These are phyloP conservation scores for Sporothrix inflata DNA, from an alignment of 2,329 filamentous ascomycete genomes.

Conservation along the genomic window DNA sequence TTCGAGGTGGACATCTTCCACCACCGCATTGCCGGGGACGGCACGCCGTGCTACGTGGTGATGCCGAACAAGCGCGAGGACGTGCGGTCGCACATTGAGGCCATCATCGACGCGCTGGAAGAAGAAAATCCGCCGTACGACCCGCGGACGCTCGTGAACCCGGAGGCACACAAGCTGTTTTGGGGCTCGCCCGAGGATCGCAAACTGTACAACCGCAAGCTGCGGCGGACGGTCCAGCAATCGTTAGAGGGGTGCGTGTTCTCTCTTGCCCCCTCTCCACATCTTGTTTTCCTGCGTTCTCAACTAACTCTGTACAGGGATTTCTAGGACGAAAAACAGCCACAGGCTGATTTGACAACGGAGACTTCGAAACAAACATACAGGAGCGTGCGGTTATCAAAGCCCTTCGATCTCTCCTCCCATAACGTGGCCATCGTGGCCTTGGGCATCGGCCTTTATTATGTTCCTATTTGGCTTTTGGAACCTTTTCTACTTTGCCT, in stretches of 20 bases:
- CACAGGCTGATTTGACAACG: not conserved
- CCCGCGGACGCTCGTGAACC: constrained; percentile 82
- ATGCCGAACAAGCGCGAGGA: constrained; percentile 67
- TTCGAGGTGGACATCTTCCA: constrained; percentile 86
- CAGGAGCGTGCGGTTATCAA: too few species aligned
- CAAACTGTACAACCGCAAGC: constrained; percentile 79
- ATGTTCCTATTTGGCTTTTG: not conserved
- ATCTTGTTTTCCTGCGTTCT: not conserved
- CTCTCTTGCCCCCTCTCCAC: not conserved
- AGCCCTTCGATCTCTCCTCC: not conserved
- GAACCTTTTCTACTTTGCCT: not conserved
- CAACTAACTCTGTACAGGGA: not conserved
- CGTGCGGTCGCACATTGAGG: constrained; percentile 79
- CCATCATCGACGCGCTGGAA: constrained; percentile 79
- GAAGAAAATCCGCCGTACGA: constrained; percentile 89
- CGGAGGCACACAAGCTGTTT: constrained; percentile 81
- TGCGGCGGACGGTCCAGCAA: constrained; percentile 76
- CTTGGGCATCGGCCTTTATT: not conserved
- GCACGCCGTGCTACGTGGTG: constrained; percentile 81
- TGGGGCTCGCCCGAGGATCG: constrained; percentile 82
- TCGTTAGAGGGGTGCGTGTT: constrained; percentile 58
- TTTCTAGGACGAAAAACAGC: not conserved
- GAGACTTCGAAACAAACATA: not conserved
- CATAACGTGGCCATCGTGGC: not conserved
- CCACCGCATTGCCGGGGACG: constrained; percentile 78